These are phyloP conservation scores for Hypomyces rosellus DNA, from an alignment of 2,329 filamentous ascomycete species.

Conservation along the genomic window DNA sequence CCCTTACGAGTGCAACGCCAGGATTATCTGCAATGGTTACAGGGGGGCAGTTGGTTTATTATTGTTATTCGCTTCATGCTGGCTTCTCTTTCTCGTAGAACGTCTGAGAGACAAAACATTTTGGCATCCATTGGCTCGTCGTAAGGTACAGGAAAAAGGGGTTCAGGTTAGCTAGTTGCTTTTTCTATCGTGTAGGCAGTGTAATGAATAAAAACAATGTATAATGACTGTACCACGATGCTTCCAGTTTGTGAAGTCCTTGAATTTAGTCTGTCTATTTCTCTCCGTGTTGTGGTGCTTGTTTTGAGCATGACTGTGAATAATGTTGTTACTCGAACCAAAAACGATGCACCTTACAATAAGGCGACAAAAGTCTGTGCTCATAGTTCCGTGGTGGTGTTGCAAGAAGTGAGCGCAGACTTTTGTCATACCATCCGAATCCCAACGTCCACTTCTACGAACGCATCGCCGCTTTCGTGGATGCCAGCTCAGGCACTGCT, in stretches of 20 bases:
- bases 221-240: background rate
- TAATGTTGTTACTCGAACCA: too few relatives aligned
- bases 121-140: background rate
- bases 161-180: too few relatives aligned
- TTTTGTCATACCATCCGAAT: too few relatives aligned
- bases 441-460: too few relatives aligned
- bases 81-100: background rate
- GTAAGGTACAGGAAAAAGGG: background rate
- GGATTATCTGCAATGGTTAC: background rate
- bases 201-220: background rate
- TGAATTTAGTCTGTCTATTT: background rate
- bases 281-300: too few relatives aligned
- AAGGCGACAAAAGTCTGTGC: too few relatives aligned
- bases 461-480: too few relatives aligned
- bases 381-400: too few relatives aligned
- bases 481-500: too few relatives aligned
- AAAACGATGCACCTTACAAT: too few relatives aligned
- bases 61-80: background rate
- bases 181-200: background rate
- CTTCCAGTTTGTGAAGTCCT: background rate
- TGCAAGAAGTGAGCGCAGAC: too few relatives aligned
- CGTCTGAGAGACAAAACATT: background rate
- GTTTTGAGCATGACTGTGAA: too few relatives aligned
- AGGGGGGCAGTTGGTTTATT: background rate
- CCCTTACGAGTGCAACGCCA: background rate